Evolutionary conservation across 108 stramenopile species (phyloP), one percentile per base, ranked within the genome.

Genomic region (Cyclotella cryptica): DNA sequence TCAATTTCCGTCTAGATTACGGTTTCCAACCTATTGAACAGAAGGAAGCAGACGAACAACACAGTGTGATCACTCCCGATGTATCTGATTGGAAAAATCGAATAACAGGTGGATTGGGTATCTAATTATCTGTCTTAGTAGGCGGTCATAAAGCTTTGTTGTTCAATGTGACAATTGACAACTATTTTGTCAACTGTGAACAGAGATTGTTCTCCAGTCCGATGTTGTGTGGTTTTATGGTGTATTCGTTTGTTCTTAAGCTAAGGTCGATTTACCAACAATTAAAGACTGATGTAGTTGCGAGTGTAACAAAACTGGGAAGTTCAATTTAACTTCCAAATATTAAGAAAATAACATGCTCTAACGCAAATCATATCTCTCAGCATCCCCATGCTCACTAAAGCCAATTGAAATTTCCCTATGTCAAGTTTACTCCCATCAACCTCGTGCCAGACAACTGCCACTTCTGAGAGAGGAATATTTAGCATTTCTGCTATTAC

Each of bases 301-400:
- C 35, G 4, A 35, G 35, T 35, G 35, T 35, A 35, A 35, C 6
- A 35, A 3, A 49, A 49, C 19, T 27, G 22, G 10, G 10, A 1
- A 13, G 22, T 27, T 21, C 30, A 45, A 11, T 87, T 70, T 21
- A 86, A 21, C 66, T 59, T 90, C 94, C 94, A 95, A 24, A 93
- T 81, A 26, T 89, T 72, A 59, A 92, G 77, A 18, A 80, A 70
- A 74, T 95, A 95, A 69, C 94, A 95, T 39, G 81, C 58, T 39
- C 89, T 77, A 8, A 95, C 94, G 63, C 94, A 95, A 63, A 95
- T 68, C 94, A 95, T 95, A 69, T 95, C 94, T 29, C 94, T 82
- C 26, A 95, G 67, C 94, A 95, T 95, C 18, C 79, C 72, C 46
- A 90, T 19, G 47, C 87, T 85, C 13, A 90, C 92, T 18, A 90